A percentile compares a stretch with the other conserved stretches of the same genome.
Conservation (phyloP, 148 eudicot species). For the Vaccinium myrtillus region DNA sequence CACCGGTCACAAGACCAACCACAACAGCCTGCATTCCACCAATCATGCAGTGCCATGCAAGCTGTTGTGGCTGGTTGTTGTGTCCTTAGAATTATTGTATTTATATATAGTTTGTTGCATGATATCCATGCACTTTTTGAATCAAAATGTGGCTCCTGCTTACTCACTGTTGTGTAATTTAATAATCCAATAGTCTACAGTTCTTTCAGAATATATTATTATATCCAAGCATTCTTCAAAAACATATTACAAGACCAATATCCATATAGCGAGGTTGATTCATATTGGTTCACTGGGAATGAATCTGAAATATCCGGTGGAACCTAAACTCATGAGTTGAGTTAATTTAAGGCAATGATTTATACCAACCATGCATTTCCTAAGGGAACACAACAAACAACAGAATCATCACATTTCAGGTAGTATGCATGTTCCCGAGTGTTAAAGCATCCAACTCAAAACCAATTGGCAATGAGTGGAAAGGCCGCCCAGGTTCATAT, state of each 20-base stretch:
- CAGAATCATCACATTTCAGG: background rate
- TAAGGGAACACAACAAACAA: background rate
- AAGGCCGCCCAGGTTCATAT: too few species aligned
- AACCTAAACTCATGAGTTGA: slow-evolving; percentile 1
- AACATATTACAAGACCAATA: background rate
- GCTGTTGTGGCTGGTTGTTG: too few species aligned
- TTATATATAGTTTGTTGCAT: background rate
- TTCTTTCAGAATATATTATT: background rate
- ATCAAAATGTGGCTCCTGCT: background rate
- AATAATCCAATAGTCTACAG: background rate
- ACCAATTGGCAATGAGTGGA: too few species aligned
- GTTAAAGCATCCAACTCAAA: too few species aligned
- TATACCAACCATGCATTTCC: background rate
- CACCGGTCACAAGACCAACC: too few species aligned
- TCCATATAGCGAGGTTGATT: background rate
- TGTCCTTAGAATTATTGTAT: too few species aligned
- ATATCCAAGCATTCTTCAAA: background rate
- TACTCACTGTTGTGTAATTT: background rate
- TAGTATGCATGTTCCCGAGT: background rate
- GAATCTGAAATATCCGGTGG: background rate
- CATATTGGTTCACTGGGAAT: background rate
- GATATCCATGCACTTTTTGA: background rate
- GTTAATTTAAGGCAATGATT: background rate
- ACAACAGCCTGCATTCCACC: too few species aligned
- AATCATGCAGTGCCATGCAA: too few species aligned